These are phyloP conservation scores for Talaromyces ruber DNA, from an alignment of 495 filamentous ascomycete genomes.

Conservation along the genomic window DNA sequence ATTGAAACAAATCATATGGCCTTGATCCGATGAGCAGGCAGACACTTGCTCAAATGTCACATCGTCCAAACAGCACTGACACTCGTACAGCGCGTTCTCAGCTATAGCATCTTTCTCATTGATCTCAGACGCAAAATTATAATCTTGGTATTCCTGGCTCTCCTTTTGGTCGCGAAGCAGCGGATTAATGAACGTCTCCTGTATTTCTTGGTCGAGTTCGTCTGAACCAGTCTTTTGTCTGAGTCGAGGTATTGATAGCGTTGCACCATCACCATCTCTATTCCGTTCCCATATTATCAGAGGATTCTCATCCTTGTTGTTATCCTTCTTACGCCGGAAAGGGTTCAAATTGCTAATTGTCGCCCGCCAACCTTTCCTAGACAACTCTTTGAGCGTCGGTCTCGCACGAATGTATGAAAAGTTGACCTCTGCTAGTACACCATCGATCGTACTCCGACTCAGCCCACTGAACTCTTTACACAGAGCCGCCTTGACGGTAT, in stretches of 20 bases:
- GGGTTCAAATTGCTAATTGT: constrained; percentile 67
- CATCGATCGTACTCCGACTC: constrained; percentile 70
- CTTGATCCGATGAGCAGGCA: constrained; percentile 52
- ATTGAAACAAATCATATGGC: constrained; percentile 78
- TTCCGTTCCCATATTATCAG: constrained; percentile 56
- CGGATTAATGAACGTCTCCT: constrained; percentile 56
- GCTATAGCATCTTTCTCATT: constrained; percentile 71
- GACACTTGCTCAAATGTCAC: constrained; percentile 75
- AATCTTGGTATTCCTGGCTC: constrained; percentile 56
- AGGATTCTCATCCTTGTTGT: constrained; percentile 49
- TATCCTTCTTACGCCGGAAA: constrained; percentile 51
- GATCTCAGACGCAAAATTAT: constrained; percentile 51
- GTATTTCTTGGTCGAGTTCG: constrained; percentile 79
- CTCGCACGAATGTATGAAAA: constrained; percentile 76
- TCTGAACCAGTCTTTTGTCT: constrained; percentile 56
- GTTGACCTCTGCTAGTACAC: constrained; percentile 85
- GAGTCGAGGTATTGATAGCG: constrained; percentile 41
- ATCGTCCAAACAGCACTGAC: constrained; percentile 79
- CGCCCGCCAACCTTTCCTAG: constrained; percentile 78
- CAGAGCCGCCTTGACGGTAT: constrained; percentile 52
- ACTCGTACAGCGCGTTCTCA: constrained; percentile 68
- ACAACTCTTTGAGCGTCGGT: constrained; percentile 63
- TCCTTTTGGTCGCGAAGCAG: constrained; percentile 42
- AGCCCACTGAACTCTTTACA: constrained; percentile 77
- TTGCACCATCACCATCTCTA: constrained; percentile 23